Evolutionary conservation across 2,329 filamentous ascomycete species (phyloP).

Genomic region (Aspergillus pseudoterreus): DNA sequence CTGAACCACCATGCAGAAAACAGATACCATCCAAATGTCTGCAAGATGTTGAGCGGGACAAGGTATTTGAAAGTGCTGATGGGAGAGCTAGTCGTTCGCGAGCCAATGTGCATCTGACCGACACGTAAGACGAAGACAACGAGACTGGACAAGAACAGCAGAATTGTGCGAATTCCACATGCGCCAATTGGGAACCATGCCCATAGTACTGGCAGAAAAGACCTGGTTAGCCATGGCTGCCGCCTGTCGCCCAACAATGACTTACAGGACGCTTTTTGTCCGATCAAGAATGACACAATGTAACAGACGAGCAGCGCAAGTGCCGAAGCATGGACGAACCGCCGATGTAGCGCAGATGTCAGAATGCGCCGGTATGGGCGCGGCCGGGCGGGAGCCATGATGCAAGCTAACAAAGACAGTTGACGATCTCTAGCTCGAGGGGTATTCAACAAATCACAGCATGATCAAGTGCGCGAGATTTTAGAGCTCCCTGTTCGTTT

Average conservation of each 20-base stretch:
- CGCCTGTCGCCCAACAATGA: slow-evolving; percentile 12
- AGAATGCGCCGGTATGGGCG: slow-evolving; percentile 79
- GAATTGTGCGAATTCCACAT: slow-evolving; percentile 67
- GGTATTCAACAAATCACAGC: slow-evolving; percentile 16
- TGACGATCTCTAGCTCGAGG: slow-evolving; percentile 20
- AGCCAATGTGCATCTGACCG: slow-evolving; percentile 72
- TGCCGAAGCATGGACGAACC: slow-evolving; percentile 75
- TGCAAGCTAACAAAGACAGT: slow-evolving; percentile 23
- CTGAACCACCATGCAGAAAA: slow-evolving; percentile 76
- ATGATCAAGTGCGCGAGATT: slow-evolving; percentile 14
- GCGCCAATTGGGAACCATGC: slow-evolving; percentile 78
- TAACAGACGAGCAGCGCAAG: slow-evolving; percentile 71
- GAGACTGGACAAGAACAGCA: slow-evolving; percentile 73
- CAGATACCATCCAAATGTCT: slow-evolving; percentile 72
- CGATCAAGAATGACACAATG: slow-evolving; percentile 65
- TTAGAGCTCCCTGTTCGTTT: slow-evolving; percentile 1
- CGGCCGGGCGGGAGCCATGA: slow-evolving; percentile 36
- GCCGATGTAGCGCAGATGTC: slow-evolving; percentile 79
- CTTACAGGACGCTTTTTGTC: slow-evolving; percentile 67
- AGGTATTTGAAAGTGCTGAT: slow-evolving; percentile 61
- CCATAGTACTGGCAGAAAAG: slow-evolving; percentile 63
- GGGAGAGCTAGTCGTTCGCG: slow-evolving; percentile 66
- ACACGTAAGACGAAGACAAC: slow-evolving; percentile 81
- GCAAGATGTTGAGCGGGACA: slow-evolving; percentile 58
- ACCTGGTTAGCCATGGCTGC: slow-evolving; percentile 7